Percentiles rank a stretch among this genome's conserved stretches.
phyloP scores from a whole-genome alignment of 2,329 filamentous ascomycete genomes.

The Neurospora sp. region DNA sequence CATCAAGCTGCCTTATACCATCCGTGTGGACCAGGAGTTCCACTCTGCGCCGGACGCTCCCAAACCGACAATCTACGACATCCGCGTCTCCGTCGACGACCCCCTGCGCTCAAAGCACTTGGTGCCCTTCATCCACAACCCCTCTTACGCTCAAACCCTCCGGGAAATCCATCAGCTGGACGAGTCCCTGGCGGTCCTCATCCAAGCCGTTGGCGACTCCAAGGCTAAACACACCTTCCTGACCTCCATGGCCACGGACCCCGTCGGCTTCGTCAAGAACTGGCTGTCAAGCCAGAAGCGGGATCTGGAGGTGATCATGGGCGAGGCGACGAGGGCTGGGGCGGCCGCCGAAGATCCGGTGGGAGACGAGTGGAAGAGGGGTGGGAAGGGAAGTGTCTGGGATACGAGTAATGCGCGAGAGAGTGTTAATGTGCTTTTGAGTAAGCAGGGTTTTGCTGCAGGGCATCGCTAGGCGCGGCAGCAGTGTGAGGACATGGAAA shows the following conservation, averaged over 20 bases:
- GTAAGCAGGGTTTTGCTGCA: conserved; percentile 32
- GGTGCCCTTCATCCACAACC: conserved; percentile 55
- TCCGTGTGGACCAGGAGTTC: conserved; percentile 80
- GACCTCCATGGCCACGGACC: conserved; percentile 66
- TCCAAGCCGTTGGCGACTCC: conserved; percentile 73
- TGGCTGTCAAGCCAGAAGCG: conserved; percentile 90
- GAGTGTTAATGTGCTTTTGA: conserved; percentile 51
- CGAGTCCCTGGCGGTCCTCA: conserved; percentile 71
- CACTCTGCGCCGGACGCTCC: conserved; percentile 48
- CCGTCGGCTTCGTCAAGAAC: conserved; percentile 70
- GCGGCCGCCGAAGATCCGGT: conserved; percentile 35
- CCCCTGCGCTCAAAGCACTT: conserved; percentile 58
- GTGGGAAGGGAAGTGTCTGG: conserved; percentile 46
- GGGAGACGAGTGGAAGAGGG: conserved; percentile 60
- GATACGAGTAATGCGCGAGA: conserved; percentile 48
- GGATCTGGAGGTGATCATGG: conserved; percentile 79
- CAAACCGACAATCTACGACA: conserved; percentile 77
- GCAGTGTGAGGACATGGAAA: not conserved
- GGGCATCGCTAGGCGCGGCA: conserved; percentile 7
- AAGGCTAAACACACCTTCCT: conserved; percentile 91
- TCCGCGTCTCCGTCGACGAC: conserved; percentile 76
- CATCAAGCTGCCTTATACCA: conserved; percentile 79
- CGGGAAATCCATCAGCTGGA: conserved; percentile 70
- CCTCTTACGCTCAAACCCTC: conserved; percentile 60
- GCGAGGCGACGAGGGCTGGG: conserved; percentile 61